These are phyloP conservation scores for Sonneratia alba DNA, from an alignment of 345 rosid species.

Conservation along the genomic window DNA sequence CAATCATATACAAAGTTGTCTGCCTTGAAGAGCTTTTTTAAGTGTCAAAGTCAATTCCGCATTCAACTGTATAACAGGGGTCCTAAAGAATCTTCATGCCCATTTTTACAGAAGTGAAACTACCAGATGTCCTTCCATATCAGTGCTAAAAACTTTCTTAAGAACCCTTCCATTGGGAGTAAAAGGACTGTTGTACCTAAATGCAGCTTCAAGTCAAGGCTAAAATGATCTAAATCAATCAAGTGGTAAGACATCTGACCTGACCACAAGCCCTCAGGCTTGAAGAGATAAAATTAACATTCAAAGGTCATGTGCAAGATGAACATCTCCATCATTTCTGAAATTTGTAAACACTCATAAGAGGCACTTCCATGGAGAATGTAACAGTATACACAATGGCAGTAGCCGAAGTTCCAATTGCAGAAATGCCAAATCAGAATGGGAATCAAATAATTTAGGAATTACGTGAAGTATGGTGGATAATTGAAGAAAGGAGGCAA, in stretches of 20 bases:
- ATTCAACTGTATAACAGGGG: not conserved
- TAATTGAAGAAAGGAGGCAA: constrained; percentile 90
- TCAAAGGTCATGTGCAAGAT: not conserved
- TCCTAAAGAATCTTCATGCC: no score
- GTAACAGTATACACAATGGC: no score
- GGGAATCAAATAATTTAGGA: constrained; percentile 5
- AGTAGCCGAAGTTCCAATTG: not conserved
- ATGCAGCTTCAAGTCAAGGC: not conserved
- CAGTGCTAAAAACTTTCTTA: not conserved
- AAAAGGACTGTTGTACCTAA: not conserved
- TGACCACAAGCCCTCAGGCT: not conserved
- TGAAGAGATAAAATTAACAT: not conserved
- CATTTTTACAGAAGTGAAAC: no score
- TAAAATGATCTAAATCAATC: not conserved
- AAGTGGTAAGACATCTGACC: not conserved
- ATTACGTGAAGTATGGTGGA: constrained; percentile 96
- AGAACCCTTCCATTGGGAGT: not conserved
- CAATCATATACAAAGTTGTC: not conserved
- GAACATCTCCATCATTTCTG: not conserved
- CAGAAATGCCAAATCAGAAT: not conserved
- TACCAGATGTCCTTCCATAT: no score
- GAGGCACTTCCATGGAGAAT: not conserved
- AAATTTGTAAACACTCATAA: not conserved
- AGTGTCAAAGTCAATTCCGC: not conserved
- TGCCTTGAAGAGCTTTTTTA: not conserved